phyloP scores from a whole-genome alignment of 2,329 filamentous ascomycete genomes.

The Pyrenophora teres region DNA sequence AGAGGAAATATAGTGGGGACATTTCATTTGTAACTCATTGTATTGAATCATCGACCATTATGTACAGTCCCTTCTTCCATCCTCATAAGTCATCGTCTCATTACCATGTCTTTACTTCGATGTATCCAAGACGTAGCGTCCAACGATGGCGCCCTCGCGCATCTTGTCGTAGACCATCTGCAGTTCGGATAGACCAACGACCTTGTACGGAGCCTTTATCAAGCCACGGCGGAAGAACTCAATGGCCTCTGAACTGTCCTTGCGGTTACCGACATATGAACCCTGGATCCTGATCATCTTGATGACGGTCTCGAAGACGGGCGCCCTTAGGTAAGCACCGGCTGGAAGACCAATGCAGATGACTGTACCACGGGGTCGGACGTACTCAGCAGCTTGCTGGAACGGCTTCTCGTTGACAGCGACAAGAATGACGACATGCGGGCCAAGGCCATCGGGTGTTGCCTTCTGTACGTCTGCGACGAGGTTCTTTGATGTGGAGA shows the following conservation, averaged over 20 bases:
- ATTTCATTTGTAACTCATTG: too few species aligned
- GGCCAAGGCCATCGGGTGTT: conserved; percentile 79
- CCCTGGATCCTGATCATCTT: conserved; percentile 92
- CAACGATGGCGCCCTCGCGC: conserved; percentile 71
- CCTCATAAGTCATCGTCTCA: background rate
- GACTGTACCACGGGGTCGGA: conserved; percentile 79
- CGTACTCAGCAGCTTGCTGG: conserved; percentile 89
- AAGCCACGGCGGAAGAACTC: conserved; percentile 86
- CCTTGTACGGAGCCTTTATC: conserved; percentile 87
- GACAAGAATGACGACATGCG: conserved; percentile 84
- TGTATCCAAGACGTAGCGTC: conserved; percentile 79
- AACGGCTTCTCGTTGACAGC: conserved; percentile 90
- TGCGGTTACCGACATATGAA: conserved; percentile 85
- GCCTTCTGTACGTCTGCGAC: conserved; percentile 82
- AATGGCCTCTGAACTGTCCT: conserved; percentile 84
- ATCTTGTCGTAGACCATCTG: conserved; percentile 76
- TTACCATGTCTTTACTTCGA: conserved; percentile 31
- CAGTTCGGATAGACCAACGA: conserved; percentile 78
- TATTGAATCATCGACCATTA: background rate
- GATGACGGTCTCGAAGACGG: conserved; percentile 87
- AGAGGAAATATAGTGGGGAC: too few species aligned
- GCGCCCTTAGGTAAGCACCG: conserved; percentile 73
- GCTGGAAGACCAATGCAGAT: conserved; percentile 89
- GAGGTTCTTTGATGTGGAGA: conserved; percentile 73
- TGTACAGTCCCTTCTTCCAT: conserved; percentile 11